These are phyloP conservation scores for Populus deltoides DNA, from an alignment of 345 rosid genomes.

Conservation along the genomic window DNA sequence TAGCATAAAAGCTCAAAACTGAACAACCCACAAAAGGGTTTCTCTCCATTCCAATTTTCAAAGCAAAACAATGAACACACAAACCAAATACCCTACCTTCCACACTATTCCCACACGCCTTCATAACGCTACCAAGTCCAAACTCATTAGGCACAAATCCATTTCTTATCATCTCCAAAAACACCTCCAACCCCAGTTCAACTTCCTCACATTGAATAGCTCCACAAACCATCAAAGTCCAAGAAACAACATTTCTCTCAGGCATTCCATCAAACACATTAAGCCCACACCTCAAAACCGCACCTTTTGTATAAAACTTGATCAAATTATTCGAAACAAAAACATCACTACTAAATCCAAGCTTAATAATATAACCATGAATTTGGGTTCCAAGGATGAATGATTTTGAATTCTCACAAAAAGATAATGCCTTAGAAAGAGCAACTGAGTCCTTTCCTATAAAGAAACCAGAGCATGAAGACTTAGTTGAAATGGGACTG, in stretches of 20 bases:
- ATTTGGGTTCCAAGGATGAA: slow-evolving; percentile 31
- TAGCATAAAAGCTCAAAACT: slow-evolving; percentile 31
- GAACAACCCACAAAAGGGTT: slow-evolving; percentile 36
- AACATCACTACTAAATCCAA: slow-evolving; percentile 24
- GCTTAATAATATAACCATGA: slow-evolving; percentile 29
- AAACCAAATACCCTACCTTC: slow-evolving; percentile 26
- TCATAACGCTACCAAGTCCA: slow-evolving; percentile 36
- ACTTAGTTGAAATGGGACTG: no score
- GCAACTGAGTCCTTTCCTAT: slow-evolving; percentile 17
- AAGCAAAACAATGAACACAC: slow-evolving; percentile 27
- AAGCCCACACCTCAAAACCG: slow-evolving; percentile 17
- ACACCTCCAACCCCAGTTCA: slow-evolving; percentile 20
- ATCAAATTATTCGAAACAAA: slow-evolving; percentile 36
- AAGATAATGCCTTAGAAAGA: slow-evolving; percentile 21
- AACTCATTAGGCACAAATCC: slow-evolving; percentile 38
- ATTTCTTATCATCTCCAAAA: slow-evolving; percentile 21
- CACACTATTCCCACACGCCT: slow-evolving; percentile 19
- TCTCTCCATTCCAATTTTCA: slow-evolving; percentile 28
- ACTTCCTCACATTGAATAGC: slow-evolving; percentile 19
- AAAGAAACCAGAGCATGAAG: neutral
- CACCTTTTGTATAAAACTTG: slow-evolving; percentile 18
- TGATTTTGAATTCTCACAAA: slow-evolving; percentile 15
- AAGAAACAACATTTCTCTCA: slow-evolving; percentile 34
- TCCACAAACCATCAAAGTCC: slow-evolving; percentile 35
- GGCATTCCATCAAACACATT: slow-evolving; percentile 40